phyloP scores from a whole-genome alignment of 208 protist genomes.

The Trichomonas gallinae region DNA sequence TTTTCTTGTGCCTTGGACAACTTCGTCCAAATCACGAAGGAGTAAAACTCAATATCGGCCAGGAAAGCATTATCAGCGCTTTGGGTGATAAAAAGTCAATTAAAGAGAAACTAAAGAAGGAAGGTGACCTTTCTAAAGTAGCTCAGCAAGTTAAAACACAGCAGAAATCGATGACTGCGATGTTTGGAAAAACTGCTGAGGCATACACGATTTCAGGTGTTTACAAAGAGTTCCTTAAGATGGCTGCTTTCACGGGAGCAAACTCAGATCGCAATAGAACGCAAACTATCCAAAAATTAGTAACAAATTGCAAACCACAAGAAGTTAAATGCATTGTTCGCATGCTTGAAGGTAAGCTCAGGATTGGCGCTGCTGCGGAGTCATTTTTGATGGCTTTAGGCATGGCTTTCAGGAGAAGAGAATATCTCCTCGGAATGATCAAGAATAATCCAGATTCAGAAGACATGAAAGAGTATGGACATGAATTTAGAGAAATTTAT shows the following conservation, averaged over 20 bases:
- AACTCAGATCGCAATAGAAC: background rate
- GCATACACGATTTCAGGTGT: background rate
- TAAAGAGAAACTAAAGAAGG: background rate
- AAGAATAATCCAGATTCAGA: background rate
- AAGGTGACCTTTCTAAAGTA: background rate
- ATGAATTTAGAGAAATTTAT: background rate
- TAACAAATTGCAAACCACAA: background rate
- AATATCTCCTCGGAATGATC: background rate
- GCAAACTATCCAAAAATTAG: background rate
- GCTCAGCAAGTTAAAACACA: background rate
- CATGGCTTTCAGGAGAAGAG: background rate
- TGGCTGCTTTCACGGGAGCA: background rate
- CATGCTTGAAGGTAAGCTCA: background rate
- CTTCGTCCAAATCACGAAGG: background rate
- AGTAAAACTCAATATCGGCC: background rate
- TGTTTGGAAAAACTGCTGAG: background rate
- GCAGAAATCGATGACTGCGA: background rate
- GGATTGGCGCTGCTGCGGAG: background rate
- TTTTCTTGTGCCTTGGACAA: background rate
- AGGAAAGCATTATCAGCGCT: background rate
- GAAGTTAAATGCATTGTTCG: constrained; percentile 27
- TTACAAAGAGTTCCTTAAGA: background rate
- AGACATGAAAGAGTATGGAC: background rate
- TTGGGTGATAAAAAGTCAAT: background rate
- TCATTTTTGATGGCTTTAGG: background rate